Base-by-base conservation (phyloP, 2,329 filamentous ascomycete genomes). In the Ploettnerulaceae sp. region DNA sequence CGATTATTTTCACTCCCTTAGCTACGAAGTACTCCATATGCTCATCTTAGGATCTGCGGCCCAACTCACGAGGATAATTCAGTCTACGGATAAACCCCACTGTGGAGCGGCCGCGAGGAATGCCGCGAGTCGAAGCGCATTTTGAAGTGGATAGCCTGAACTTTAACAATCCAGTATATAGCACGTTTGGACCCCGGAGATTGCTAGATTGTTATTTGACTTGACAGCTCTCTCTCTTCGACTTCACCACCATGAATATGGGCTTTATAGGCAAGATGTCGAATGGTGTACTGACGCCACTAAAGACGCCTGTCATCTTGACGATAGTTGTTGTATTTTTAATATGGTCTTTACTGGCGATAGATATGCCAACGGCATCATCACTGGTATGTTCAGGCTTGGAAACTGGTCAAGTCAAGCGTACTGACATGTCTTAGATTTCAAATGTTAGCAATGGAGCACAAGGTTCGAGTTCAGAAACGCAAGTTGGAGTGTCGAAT, bases 311-410 rank as follows among this genome's bases (percentile, higher is more conserved):
- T 2, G 28, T 44, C 11, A 36, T 48, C 4, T 24, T 36, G 37
- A 25, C 40, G 4, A 17, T 48, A 9, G 24, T 44, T 5, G 46
- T 48, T 11, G 11, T 48, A n/a, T 38, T 32, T 29, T 17, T 48
- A 12, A 40, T 48, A 22, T 48, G 46, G 46, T 39, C 46, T 12
- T 21, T 48, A 21, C 9, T 48, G 5, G 29, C 46, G 8, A 28
- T 48, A 24, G 40, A 48, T 34, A 39, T 48, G 40, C 39, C 40
- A 15, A 14, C 29, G 17, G 26, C n/a, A 15, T 41, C 28, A 12
- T n/a, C 24, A 15, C 14, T 35, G 20, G 44, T 47, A 35, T 11
- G 44, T 34, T 18, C n/a, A 8, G 9, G 31, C 12, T 7, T 8
- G 8, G n/a, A 12, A 12, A n/a, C 4, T 4, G 8, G 17, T 15